Percentiles rank a stretch among this genome's conserved stretches.
phyloP scores from a whole-genome alignment of 2,329 filamentous ascomycete genomes.

The Microthyrium microscopicum region DNA sequence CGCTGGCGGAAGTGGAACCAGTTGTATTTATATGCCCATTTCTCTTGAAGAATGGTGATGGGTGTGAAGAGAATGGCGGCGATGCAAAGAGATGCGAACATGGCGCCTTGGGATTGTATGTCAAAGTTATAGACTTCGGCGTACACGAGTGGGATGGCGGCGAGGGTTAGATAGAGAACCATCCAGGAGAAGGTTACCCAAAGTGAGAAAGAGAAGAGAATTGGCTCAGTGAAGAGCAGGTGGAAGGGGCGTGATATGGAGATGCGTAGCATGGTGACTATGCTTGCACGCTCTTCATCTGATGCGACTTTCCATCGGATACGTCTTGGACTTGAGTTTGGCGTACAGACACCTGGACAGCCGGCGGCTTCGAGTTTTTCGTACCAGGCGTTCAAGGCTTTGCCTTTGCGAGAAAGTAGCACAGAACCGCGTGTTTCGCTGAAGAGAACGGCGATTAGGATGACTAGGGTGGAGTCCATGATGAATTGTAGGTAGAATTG shows the following conservation, averaged over 20 bases:
- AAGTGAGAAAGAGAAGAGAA: constrained; percentile 73
- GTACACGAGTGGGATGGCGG: constrained; percentile 67
- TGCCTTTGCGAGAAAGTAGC: constrained; percentile 59
- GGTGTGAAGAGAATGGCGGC: constrained; percentile 49
- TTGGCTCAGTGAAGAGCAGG: constrained; percentile 57
- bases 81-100: constrained; percentile 57
- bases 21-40: constrained; percentile 35
- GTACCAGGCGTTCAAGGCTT: constrained; percentile 62
- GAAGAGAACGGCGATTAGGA: constrained; percentile 52
- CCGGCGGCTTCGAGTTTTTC: constrained; percentile 47
- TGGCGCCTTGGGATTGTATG: constrained; percentile 47
- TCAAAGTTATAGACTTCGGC: constrained; percentile 49
- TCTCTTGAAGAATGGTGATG: constrained; percentile 56
- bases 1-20: constrained; percentile 59
- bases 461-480: constrained; percentile 43
- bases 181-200: constrained; percentile 89
- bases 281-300: constrained; percentile 56
- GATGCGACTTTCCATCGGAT: constrained; percentile 67
- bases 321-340: constrained; percentile 28
- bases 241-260: constrained; percentile 66
- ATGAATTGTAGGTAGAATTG: constrained; percentile 79
- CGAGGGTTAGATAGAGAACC: constrained; percentile 71
- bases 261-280: constrained; percentile 53
- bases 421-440: constrained; percentile 72
- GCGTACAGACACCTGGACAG: too few relatives aligned